Percentiles rank a stretch among this genome's conserved stretches.
phyloP scores from a whole-genome alignment of 2,329 filamentous ascomycete species.

The Paraconiothyrium sp. region DNA sequence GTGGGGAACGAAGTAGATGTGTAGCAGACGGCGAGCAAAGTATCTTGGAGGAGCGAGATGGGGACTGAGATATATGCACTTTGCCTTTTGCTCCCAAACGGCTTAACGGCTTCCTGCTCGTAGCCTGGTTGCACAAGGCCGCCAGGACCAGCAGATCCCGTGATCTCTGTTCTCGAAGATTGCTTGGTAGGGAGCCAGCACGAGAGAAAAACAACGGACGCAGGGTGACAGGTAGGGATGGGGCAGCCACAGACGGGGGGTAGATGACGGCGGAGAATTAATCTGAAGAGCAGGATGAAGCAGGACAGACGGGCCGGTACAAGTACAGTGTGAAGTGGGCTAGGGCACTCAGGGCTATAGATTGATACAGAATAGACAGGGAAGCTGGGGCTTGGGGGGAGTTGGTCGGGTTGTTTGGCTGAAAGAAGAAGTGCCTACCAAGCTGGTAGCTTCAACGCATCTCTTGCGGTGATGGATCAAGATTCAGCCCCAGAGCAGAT shows the following conservation, averaged over 20 bases:
- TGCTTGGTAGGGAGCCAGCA: conserved; percentile 36
- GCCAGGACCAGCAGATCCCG: conserved; percentile 43
- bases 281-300: conserved; percentile 28
- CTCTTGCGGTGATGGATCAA: conserved; percentile 48
- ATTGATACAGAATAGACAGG: conserved; percentile 48
- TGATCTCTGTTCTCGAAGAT: conserved; percentile 41
- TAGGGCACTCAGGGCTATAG: conserved; percentile 39
- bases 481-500: conserved; percentile 57
- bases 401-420: conserved; percentile 50
- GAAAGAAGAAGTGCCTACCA: conserved; percentile 51
- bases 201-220: conserved; percentile 29
- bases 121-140: conserved; percentile 41
- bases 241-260: conserved; percentile 21
- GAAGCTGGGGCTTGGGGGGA: conserved; percentile 27
- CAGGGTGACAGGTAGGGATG: conserved; percentile 18
- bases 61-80: conserved; percentile 48
- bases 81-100: conserved; percentile 32
- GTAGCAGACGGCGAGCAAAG: conserved; percentile 8
- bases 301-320: conserved; percentile 35
- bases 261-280: conserved; percentile 30
- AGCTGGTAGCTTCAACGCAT: conserved; percentile 47
- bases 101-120: conserved; percentile 38
- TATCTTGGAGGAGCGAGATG: conserved; percentile 6
- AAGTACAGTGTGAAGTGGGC: conserved; percentile 41
- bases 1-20: not conserved